Conservation (phyloP, 805 yeast genomes). For the Myxozyma neglecta region DNA sequence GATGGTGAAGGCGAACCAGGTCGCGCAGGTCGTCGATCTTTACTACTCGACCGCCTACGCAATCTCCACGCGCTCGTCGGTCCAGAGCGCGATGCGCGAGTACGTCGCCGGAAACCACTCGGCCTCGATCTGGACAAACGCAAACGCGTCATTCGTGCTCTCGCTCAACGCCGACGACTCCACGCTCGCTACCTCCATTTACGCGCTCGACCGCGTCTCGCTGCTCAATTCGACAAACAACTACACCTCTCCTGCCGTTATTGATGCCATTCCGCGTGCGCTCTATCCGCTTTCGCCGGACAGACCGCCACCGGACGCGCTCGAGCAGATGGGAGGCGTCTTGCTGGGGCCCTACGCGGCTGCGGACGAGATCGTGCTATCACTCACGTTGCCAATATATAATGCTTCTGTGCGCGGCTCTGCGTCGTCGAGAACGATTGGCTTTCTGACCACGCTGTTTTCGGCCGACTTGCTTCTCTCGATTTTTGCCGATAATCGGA, state of each 20-base stretch:
- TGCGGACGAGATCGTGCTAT: conserved; percentile 53
- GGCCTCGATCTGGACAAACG: conserved; percentile 47
- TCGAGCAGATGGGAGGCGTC: conserved; percentile 49
- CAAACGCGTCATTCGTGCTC: conserved; percentile 54
- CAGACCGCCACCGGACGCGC: conserved; percentile 47
- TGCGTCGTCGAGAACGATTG: conserved; percentile 59
- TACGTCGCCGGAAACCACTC: conserved; percentile 74
- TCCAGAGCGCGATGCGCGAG: conserved; percentile 60
- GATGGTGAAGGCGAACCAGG: conserved; percentile 75
- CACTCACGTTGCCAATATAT: conserved; percentile 74
- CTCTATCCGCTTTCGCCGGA: conserved; percentile 54
- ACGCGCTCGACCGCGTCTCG: conserved; percentile 56
- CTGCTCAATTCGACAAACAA: conserved; percentile 50
- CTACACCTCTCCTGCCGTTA: conserved; percentile 39
- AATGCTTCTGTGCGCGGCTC: conserved; percentile 70
- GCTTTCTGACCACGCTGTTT: conserved; percentile 65
- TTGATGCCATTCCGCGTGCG: conserved; percentile 33
- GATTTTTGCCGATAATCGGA: conserved; percentile 46
- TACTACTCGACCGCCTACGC: conserved; percentile 68
- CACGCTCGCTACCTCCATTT: conserved; percentile 64
- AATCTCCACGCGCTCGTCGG: conserved; percentile 59
- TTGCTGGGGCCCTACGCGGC: conserved; percentile 67
- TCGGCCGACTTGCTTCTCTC: conserved; percentile 47
- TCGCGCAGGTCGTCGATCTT: conserved; percentile 63
- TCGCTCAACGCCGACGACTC: conserved; percentile 63